Evolutionary conservation across 2,329 filamentous ascomycete species (phyloP), one percentile per base, ranked within the genome.

Genomic region (Aspergillus oerlinghausenensis): DNA sequence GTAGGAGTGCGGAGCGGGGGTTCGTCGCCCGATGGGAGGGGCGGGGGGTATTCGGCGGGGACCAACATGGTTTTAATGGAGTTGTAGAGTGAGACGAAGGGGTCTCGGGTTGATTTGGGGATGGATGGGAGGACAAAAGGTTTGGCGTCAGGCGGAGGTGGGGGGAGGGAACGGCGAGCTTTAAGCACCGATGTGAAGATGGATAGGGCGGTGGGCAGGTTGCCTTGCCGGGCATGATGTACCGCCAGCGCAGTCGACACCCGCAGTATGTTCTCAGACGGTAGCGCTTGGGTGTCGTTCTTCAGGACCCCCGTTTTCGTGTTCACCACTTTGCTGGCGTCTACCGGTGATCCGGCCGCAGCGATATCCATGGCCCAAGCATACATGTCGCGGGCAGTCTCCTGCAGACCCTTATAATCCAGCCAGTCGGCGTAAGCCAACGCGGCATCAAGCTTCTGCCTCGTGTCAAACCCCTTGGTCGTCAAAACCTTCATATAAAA

Each of bases 151-250:
- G 62, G 60, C 0, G 72, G 72, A 17, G 72, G 65, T 8, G 81
- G 49, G 77, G 86, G 68, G 65, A 86, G 73, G 43, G 73, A 73
- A 21, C 89, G 86, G 25, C 91, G 86, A 8, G 91, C 89, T 62
- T 90, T 86, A 10, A 97, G 85, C 48, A 96, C 79, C 28, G 92
- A 96, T 43, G 96, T 81, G 66, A 96, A 88, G 52, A 96, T 89
- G 2, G 93, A 90, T 1, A 97, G 82, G 1, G 93, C 90, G 3
- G 80, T 75, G 6, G 84, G 74, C 19, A 91, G 69, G 62, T 92
- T 83, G 19, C 84, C 87, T 55, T 79, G 81, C 48, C 85, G 82
- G 6, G 92, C 93, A 63, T 88, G 84, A 75, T 94, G 89, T 14
- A 87, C 87, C 3, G 89, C 92, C 1, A 95, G 79, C 11, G 88